These are phyloP conservation scores for Claviceps sp. DNA, from an alignment of 2,329 filamentous ascomycete species.

Conservation along the genomic window DNA sequence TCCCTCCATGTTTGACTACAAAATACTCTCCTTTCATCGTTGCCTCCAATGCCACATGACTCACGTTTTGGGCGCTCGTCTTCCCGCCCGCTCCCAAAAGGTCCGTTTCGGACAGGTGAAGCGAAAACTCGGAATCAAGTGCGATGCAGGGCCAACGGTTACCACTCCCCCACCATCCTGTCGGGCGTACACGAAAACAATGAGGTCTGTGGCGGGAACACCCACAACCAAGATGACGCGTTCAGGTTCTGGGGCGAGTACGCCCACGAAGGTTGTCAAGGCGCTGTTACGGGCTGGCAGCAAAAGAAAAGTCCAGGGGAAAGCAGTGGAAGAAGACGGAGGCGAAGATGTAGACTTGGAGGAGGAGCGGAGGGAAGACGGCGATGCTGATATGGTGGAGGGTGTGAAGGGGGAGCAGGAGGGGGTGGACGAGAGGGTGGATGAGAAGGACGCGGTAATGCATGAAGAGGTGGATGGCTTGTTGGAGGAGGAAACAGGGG, in stretches of 20 bases:
- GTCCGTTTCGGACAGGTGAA: constrained; percentile 38
- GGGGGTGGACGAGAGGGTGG: neutral
- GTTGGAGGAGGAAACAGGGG: neutral
- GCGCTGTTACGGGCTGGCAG: constrained; percentile 11
- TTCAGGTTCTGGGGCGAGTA: constrained; percentile 3
- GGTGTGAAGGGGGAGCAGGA: constrained; percentile 8
- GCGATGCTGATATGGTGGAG: constrained; percentile 5
- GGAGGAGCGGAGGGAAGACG: constrained; percentile 7
- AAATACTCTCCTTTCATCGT: too few species aligned
- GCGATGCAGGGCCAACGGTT: constrained; percentile 9
- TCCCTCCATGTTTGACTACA: too few species aligned
- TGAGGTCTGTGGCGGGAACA: neutral
- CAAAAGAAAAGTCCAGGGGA: constrained; percentile 12
- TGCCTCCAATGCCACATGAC: neutral
- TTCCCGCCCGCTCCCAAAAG: constrained; percentile 9
- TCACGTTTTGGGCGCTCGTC: neutral
- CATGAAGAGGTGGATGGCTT: neutral
- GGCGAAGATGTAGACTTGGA: constrained; percentile 2
- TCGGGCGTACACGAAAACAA: constrained; percentile 12
- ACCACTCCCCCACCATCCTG: constrained; percentile 2
- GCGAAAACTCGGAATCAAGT: constrained; percentile 27
- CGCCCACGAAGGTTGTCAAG: constrained; percentile 20
- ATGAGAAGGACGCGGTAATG: neutral
- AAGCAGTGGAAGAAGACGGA: constrained; percentile 5
- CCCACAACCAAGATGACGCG: constrained; percentile 12